phyloP scores from a whole-genome alignment of 2,329 filamentous ascomycete species.

The Botrytis byssoidea region DNA sequence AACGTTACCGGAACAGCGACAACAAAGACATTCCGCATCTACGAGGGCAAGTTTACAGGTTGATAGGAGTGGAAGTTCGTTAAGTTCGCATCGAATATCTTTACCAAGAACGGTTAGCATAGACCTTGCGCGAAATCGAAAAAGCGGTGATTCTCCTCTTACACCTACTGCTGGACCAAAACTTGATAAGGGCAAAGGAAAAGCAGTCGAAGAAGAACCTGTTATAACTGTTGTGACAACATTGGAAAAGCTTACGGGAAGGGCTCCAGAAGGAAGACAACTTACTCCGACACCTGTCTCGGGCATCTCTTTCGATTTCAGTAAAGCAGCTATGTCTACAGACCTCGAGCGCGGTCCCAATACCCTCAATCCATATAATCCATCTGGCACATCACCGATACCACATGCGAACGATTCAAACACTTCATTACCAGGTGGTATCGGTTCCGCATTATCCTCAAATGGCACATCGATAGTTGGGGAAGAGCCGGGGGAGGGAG shows the following conservation, averaged over 20 bases:
- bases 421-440: slow-evolving; percentile 32
- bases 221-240: slow-evolving; percentile 17
- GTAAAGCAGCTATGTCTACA: slow-evolving; percentile 32
- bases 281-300: slow-evolving; percentile 21
- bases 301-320: slow-evolving; percentile 33
- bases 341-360: slow-evolving; percentile 38
- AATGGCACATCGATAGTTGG: slow-evolving; percentile 38
- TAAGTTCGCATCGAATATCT: slow-evolving; percentile 35
- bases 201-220: slow-evolving; percentile 26
- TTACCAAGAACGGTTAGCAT: slow-evolving; percentile 39
- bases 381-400: slow-evolving; percentile 30
- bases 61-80: slow-evolving; percentile 44
- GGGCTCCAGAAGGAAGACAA: slow-evolving; percentile 20
- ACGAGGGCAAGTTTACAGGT: slow-evolving; percentile 47
- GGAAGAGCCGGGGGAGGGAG: slow-evolving; percentile 46
- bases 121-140: slow-evolving; percentile 33
- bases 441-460: slow-evolving; percentile 38
- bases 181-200: slow-evolving; percentile 37
- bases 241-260: slow-evolving; percentile 17
- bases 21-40: slow-evolving; percentile 49
- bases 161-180: slow-evolving; percentile 18
- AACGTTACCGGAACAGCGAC: slow-evolving; percentile 55
- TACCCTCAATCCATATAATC: slow-evolving; percentile 29
- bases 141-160: slow-evolving; percentile 33
- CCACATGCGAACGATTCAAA: slow-evolving; percentile 27